These are phyloP conservation scores for Paratinospora sagittata DNA, from an alignment of 164 flowering plant species.

Conservation along the genomic window DNA sequence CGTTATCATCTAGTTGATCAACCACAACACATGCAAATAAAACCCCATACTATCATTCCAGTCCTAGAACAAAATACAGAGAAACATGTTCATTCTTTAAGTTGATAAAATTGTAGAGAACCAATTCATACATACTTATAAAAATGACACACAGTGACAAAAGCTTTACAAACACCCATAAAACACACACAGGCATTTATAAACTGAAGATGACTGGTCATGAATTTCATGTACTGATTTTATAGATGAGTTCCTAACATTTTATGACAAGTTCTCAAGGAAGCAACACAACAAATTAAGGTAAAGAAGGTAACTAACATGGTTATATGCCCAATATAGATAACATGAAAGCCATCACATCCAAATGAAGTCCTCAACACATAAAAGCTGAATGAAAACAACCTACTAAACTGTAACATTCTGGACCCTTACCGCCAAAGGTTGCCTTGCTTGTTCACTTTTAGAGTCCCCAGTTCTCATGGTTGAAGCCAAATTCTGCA, in stretches of 20 bases:
- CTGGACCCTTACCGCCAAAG: conserved; percentile 10
- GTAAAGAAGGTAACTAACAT: too few species aligned
- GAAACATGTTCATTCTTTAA: too few species aligned
- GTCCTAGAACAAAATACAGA: too few species aligned
- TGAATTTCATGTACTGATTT: background rate
- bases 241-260: too few species aligned
- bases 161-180: background rate
- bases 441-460: conserved; percentile 5
- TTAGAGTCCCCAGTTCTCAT: conserved; percentile 11
- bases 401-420: background rate
- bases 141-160: background rate
- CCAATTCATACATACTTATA: too few species aligned
- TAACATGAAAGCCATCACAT: background rate
- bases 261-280: too few species aligned
- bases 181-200: background rate
- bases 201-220: background rate
- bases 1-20: too few species aligned
- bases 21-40: too few species aligned
- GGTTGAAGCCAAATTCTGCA: conserved; percentile 2
- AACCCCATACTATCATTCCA: too few species aligned
- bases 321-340: too few species aligned
- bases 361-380: background rate
- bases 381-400: background rate
- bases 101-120: too few species aligned
- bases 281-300: too few species aligned